phyloP scores from a whole-genome alignment of 2,329 filamentous ascomycete species.

The Aspergillus pseudoviridinutans region DNA sequence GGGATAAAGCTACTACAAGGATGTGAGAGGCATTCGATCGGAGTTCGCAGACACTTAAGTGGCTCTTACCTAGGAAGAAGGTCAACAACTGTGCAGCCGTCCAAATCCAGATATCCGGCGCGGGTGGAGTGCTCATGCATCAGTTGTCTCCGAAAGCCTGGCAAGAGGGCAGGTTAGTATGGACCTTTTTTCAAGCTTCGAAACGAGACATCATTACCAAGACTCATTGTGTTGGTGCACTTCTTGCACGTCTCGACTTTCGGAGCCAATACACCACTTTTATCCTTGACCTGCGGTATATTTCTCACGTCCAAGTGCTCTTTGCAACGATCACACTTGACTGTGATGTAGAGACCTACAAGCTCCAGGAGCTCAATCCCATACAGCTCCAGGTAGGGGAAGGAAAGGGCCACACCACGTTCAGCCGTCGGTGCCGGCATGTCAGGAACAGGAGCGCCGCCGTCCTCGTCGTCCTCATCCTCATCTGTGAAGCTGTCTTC shows the following conservation, averaged over 20 bases:
- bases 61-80: conserved; percentile 62
- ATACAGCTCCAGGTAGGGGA: conserved; percentile 72
- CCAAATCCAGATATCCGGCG: conserved; percentile 73
- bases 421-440: conserved; percentile 49
- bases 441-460: conserved; percentile 34
- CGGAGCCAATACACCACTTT: conserved; percentile 35
- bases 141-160: conserved; percentile 62
- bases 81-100: conserved; percentile 70
- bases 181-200: background rate
- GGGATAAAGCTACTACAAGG: conserved; percentile 67
- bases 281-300: conserved; percentile 53
- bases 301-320: conserved; percentile 66
- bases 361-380: conserved; percentile 73
- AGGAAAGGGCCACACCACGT: conserved; percentile 71
- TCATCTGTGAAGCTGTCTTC: conserved; percentile 42
- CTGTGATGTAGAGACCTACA: conserved; percentile 60
- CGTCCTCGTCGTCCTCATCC: conserved; percentile 39
- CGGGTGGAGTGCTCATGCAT: conserved; percentile 70
- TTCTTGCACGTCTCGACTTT: conserved; percentile 52
- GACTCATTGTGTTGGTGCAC: conserved; percentile 48
- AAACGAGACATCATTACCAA: conserved; percentile 31
- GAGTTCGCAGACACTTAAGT: conserved; percentile 4
- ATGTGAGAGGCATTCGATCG: conserved; percentile 1
- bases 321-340: conserved; percentile 78
- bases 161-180: background rate